Base-by-base conservation (phyloP, 2,329 filamentous ascomycete genomes). In the Calonectria naviculata region DNA sequence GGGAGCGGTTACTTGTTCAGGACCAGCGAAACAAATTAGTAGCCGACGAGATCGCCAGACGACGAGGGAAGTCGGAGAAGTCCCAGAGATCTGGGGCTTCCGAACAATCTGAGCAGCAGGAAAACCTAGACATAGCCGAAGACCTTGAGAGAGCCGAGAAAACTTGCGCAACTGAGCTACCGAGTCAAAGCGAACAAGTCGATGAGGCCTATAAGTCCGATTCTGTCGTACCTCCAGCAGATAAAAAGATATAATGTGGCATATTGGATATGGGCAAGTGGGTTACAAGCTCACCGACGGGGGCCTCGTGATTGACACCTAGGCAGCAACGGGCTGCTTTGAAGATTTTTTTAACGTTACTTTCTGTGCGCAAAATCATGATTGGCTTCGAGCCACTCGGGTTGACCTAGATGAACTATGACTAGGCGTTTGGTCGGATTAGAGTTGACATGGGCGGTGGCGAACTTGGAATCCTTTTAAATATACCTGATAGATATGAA, bases 21-120 rank as follows among this genome's bases (percentile, higher is more conserved):
- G 73, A 78, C 28, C 77, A 79, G 41, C 73, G 73, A 31, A 71
- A 74, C 38, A 71, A n/a, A 12, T 29, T 73, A 34, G 63, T 78
- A 8, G 60, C 60, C 12, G 69, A 75, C 17, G 76, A 78, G 42
- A 56, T 67, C 44, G 65, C 70, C 13, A 71, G 77, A 29, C 63
- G 74, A 26, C 72, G 58, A 26, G 70, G 46, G 2, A 71, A 75
- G 52, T 62, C 49, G 3, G 29, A 47, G 10, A 52, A 38, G 19
- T 49, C 54, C 2, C 15, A 29, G 9, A 17, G 26, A 17, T 44
- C 36, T 1, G 26, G 19, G 17, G 9, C 21, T 42, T 44, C 36
- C 5, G 38, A 44, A 24, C 36, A 24, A 12, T 44, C 36, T 31
- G 28, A 31, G 10, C 24, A 44, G 26, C 10, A 17, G 31, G 17